Percentiles rank a stretch among this genome's conserved stretches.
Conservation (phyloP, 176 grass and related monocot genomes). For the Oryza punctata region DNA sequence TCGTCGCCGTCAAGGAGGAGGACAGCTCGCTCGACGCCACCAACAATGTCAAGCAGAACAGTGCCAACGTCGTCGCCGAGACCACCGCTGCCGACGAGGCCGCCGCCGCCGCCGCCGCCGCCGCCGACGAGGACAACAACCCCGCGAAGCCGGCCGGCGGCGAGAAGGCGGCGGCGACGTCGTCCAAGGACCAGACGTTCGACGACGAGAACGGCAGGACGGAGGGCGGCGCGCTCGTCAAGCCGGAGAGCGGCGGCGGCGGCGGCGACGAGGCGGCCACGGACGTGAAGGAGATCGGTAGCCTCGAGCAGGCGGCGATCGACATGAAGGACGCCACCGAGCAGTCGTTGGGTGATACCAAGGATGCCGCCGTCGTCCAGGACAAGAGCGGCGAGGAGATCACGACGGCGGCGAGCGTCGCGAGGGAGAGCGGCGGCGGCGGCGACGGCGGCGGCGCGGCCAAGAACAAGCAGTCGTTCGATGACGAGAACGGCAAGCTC, state of each 20-base stretch:
- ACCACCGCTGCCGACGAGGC: background rate
- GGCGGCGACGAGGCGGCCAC: conserved; percentile 18
- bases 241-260: conserved; percentile 40
- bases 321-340: conserved; percentile 11
- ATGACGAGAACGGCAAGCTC: conserved; percentile 68
- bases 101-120: background rate
- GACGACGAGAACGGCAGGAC: conserved; percentile 78
- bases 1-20: conserved; percentile 43
- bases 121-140: background rate
- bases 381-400: background rate
- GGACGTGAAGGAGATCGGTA: conserved; percentile 13
- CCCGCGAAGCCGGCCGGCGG: background rate
- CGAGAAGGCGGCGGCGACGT: conserved; percentile 3
- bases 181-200: conserved; percentile 47
- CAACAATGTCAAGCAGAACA: conserved; percentile 57
- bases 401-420: background rate
- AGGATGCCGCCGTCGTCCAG: background rate
- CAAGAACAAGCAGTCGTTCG: conserved; percentile 49
- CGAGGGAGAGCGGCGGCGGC: conserved; percentile 23
- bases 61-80: conserved; percentile 45
- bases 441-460: conserved; percentile 6
- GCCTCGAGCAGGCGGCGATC: background rate
- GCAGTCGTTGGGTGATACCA: conserved; percentile 9
- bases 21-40: conserved; percentile 67
- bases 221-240: conserved; percentile 74